Percentiles rank a stretch among this genome's conserved stretches.
These are phyloP conservation scores for Rhamnella rubrinervis DNA, from an alignment of 331 rosid species.

Conservation along the genomic window DNA sequence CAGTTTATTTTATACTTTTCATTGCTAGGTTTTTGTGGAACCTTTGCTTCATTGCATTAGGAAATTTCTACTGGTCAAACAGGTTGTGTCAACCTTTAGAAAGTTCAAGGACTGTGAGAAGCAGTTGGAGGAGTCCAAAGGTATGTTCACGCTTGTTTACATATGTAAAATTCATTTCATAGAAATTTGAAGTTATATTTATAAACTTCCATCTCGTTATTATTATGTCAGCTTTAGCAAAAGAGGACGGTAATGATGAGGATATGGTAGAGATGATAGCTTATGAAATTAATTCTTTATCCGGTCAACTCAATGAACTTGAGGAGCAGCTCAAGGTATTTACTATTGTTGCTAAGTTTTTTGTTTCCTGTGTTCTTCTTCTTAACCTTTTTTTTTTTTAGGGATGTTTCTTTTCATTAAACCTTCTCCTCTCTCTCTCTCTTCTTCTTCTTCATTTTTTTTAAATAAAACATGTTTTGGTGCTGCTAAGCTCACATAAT, in stretches of 20 bases:
- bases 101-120: conserved; percentile 78
- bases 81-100: conserved; percentile 77
- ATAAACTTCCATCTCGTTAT: not conserved
- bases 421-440: not conserved
- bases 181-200: not conserved
- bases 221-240: conserved; percentile 61
- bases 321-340: conserved; percentile 74
- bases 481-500: too few species aligned
- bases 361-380: not conserved
- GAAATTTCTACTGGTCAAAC: conserved; percentile 12
- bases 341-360: not conserved
- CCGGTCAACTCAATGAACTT: conserved; percentile 59
- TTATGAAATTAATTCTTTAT: conserved; percentile 61
- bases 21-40: conserved; percentile 4
- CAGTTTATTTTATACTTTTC: conserved; percentile 3
- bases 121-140: conserved; percentile 81
- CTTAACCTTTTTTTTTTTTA: not conserved
- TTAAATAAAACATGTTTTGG: too few species aligned
- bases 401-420: conserved; percentile 7
- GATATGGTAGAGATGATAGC: conserved; percentile 93
- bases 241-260: conserved; percentile 73
- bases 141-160: conserved; percentile 34
- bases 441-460: too few species aligned
- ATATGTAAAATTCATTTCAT: not conserved
- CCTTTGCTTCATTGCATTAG: not conserved